Evolutionary conservation across 2,329 filamentous ascomycete genomes (phyloP), one percentile per base, ranked within the genome.

Genomic region (Calonectria naviculata): DNA sequence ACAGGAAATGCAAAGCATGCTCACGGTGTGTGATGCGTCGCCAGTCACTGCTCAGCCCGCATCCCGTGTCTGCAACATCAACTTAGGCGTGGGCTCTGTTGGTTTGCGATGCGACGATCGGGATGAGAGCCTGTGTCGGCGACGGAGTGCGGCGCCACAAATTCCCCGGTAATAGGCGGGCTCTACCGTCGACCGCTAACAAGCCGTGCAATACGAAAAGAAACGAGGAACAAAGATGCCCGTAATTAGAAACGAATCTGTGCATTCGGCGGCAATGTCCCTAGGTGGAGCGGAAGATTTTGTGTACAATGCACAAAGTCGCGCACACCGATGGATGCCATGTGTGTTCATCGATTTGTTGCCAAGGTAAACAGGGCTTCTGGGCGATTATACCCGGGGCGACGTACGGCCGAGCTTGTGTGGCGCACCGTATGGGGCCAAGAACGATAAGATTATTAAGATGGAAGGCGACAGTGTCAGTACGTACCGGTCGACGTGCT

Each of bases 301-400:
- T 64, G 56, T 47, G 47, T 54, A 36, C 42, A 60, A 64, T 34
- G 58, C 67, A 60, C 60, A 65, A 68, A 68, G 67, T 68, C 67
- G 67, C 60, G 67, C 60, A 68, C 41, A 52, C 47, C 60, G 38
- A 49, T 47, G 56, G 29, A 41, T 65, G 34, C 52, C 42, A 54
- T 62, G 65, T 61, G 64, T 60, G 49, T 63, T 52, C 36, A 26
- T 68, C 34, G 54, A 44, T 29, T 47, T 61, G 65, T 60, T 49
- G 42, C 58, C 36, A 63, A 64, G 66, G 66, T 47, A 64, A 68
- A 63, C 60, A 42, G 66, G 66, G 47, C 47, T 64, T 63, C 44
- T 63, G 58, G 36, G 26, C 66, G 58, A 64, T 64, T 65, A 68
- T 64, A 68, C 49, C 67, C 60, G 65, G 67, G 49, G 38, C 41